Evolutionary conservation across 805 yeast genomes (phyloP).

Genomic region (Candida endomychidarum): DNA sequence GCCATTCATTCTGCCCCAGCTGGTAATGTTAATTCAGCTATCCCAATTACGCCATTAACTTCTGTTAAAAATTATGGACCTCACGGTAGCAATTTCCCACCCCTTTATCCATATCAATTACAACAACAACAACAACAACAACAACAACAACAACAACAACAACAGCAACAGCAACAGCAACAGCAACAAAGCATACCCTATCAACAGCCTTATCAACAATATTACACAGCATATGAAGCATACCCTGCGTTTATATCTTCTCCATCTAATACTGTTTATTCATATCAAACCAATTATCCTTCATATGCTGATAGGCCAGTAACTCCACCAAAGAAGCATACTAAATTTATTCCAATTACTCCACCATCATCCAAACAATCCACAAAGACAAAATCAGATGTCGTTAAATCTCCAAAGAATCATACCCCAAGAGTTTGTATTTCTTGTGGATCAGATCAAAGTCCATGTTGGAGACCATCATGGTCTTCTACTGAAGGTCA

Average conservation of each 20-base stretch:
- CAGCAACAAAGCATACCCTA: slow-evolving; percentile 6
- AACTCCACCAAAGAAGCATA: slow-evolving; percentile 21
- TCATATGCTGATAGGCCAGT: slow-evolving; percentile 14
- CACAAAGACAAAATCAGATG: slow-evolving; percentile 28
- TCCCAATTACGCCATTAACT: background rate
- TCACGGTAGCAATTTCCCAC: slow-evolving; percentile 12
- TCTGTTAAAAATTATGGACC: slow-evolving; percentile 2
- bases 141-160: slow-evolving; percentile 2
- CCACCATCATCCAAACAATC: slow-evolving; percentile 35
- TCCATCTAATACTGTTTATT: slow-evolving; percentile 15
- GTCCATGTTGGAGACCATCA: slow-evolving; percentile 98
- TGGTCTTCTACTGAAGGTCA: slow-evolving; percentile 94
- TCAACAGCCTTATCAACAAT: slow-evolving; percentile 10
- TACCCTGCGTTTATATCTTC: slow-evolving; percentile 12
- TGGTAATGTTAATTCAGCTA: background rate
- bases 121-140: slow-evolving; percentile 7
- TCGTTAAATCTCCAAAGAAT: slow-evolving; percentile 33
- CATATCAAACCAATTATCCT: slow-evolving; percentile 11
- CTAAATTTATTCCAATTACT: slow-evolving; percentile 41
- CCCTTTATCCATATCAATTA: slow-evolving; percentile 18
- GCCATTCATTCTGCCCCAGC: slow-evolving; percentile 3
- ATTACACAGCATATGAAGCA: slow-evolving; percentile 11
- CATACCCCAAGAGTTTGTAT: slow-evolving; percentile 63
- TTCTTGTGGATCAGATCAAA: slow-evolving; percentile 85
- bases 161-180: slow-evolving; percentile 8